These are phyloP conservation scores for Parietaria judaica DNA, from an alignment of 306 rosid genomes.

Conservation along the genomic window DNA sequence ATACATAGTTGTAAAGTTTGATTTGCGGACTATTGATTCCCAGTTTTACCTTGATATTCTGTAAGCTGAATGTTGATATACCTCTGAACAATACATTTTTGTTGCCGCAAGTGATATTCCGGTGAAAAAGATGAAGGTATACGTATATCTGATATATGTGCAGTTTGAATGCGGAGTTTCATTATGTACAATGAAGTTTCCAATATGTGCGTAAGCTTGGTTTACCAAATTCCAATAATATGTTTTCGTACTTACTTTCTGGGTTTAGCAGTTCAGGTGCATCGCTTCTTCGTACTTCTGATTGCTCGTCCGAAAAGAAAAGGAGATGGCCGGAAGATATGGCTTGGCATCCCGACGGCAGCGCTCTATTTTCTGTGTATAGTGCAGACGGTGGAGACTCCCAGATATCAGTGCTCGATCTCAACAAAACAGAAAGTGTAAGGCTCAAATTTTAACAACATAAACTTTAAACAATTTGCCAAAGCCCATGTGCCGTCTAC, in stretches of 20 bases:
- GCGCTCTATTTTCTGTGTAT: conserved; percentile 61
- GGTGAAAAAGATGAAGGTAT: too few relatives aligned
- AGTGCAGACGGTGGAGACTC: conserved; percentile 85
- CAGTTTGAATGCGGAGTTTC: too few relatives aligned
- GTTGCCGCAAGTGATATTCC: too few relatives aligned
- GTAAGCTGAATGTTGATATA: too few relatives aligned
- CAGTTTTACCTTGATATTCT: too few relatives aligned
- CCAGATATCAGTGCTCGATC: conserved; percentile 62
- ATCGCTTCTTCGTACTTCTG: conserved; percentile 58
- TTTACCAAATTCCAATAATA: neutral
- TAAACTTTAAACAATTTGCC: too few relatives aligned
- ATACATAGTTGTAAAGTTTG: neutral
- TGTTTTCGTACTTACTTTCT: neutral
- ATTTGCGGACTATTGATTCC: too few relatives aligned
- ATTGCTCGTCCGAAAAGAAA: conserved; percentile 57
- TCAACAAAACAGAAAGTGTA: conserved; percentile 62
- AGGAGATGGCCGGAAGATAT: conserved; percentile 97
- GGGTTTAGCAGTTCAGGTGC: conserved; percentile 54
- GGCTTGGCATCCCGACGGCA: conserved; percentile 89
- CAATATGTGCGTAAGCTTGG: neutral
- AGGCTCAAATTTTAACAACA: conserved; percentile 12
- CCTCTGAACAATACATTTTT: too few relatives aligned
- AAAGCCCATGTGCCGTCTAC: too few relatives aligned
- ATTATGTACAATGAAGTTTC: too few relatives aligned
- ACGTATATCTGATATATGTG: too few relatives aligned